Evolutionary conservation across 140 eudicot species (phyloP), one percentile per base, ranked within the genome.

Genomic region (Oenanthe javanica): DNA sequence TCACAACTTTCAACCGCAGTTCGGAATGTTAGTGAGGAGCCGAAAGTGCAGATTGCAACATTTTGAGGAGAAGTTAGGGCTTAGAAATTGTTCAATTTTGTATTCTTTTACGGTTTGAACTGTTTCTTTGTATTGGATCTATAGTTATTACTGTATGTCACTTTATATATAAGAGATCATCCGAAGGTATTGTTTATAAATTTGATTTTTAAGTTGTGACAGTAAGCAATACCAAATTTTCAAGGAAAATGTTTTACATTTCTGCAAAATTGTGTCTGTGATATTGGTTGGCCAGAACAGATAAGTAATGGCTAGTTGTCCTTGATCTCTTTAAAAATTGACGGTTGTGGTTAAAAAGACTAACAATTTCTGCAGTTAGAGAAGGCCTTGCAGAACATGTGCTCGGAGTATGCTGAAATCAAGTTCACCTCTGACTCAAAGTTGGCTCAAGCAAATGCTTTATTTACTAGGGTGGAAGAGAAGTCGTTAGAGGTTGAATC

Each of bases 31-130:
- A 76, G 76, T 9, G 95, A 89, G 88, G 86, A 81, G 43, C 92
- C 93, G 0, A 91, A 89, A 84, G 97, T 89, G 75, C 91, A 86
- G 85, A 31, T 95, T 45, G 99, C 99, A 27, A 95, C 98, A 1
- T 90, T 91, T 18, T 83, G 98, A 82, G 99, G 99, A 77, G 98
- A 93, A 79, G 96, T 93, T 59, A 95, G 91, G 88, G 99, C 99
- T 49, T 87, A 88, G 45, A 77, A 77, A 51, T 80, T 93, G 83
- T n/a, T n/a, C n/a, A n/a, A n/a, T n/a, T n/a, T n/a, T n/a, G n/a
- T n/a, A n/a, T n/a, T n/a, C n/a, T n/a, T n/a, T n/a, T n/a, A n/a
- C n/a, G n/a, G n/a, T n/a, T n/a, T n/a, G n/a, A n/a, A n/a, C n/a
- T n/a, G n/a, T n/a, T n/a, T n/a, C n/a, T n/a, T n/a, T n/a, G n/a